Conservation (phyloP, 306 rosid genomes). For the Urtica urens region DNA sequence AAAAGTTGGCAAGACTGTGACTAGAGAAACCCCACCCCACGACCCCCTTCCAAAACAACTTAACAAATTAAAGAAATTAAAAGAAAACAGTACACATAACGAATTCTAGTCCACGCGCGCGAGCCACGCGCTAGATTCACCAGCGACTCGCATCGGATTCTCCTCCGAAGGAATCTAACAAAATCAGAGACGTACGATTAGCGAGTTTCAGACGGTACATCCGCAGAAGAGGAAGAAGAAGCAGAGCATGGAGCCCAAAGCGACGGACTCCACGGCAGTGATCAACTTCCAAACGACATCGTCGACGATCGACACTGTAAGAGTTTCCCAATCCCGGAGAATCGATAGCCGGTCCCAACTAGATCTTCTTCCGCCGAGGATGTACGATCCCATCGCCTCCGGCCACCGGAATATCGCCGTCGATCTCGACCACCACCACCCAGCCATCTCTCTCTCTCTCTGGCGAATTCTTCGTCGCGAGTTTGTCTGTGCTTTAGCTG, state of each 20-base stretch:
- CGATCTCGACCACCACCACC: slow-evolving; percentile 25
- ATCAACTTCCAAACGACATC: slow-evolving; percentile 60
- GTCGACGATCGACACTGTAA: slow-evolving; percentile 44
- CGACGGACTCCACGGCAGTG: slow-evolving; percentile 70
- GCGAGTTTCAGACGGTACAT: slow-evolving; percentile 35
- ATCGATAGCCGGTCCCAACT: slow-evolving; percentile 23
- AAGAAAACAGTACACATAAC: too few species aligned
- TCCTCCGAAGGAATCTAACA: too few species aligned
- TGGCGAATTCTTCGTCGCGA: neutral
- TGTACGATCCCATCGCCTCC: slow-evolving; percentile 22
- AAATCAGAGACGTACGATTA: too few species aligned
- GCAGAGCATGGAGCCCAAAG: slow-evolving; percentile 61
- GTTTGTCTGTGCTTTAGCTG: too few species aligned
- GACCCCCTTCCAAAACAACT: too few species aligned
- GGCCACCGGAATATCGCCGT: slow-evolving; percentile 34
- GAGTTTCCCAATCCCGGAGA: slow-evolving; percentile 36
- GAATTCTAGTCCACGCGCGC: too few species aligned
- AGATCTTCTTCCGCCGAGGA: slow-evolving; percentile 11
- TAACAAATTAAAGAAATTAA: too few species aligned
- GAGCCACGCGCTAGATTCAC: too few species aligned
- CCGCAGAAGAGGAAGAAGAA: slow-evolving; percentile 86
- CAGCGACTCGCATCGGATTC: too few species aligned
- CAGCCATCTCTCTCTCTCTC: slow-evolving; percentile 19
- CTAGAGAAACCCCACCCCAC: too few species aligned
- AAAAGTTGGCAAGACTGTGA: too few species aligned